Percentiles rank a stretch among this genome's conserved stretches.
These are phyloP conservation scores for Suillus americanus DNA, from an alignment of 768 basidiomycete genomes.

Conservation along the genomic window DNA sequence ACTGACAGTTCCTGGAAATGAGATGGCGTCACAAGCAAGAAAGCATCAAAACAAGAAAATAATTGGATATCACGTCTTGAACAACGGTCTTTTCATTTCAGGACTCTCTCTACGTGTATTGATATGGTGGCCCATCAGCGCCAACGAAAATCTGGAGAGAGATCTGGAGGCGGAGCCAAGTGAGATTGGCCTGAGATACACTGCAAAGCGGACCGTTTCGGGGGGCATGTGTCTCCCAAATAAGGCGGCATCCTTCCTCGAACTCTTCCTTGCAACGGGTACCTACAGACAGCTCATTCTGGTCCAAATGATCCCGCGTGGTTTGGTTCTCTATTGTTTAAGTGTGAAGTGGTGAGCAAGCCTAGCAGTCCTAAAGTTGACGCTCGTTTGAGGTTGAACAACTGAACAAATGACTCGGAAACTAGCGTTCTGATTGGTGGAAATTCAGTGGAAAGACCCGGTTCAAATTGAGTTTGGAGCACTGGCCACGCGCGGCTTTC, in stretches of 20 bases:
- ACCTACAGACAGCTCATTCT: not conserved
- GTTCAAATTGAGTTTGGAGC: not conserved
- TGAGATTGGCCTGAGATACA: constrained; percentile 5
- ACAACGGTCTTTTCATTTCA: constrained; percentile 12
- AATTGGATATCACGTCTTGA: constrained; percentile 4
- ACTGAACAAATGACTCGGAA: not conserved
- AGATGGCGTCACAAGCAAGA: not conserved
- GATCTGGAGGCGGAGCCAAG: constrained; percentile 2
- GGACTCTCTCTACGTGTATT: not conserved
- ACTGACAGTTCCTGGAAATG: constrained; percentile 2
- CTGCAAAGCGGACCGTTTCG: not conserved
- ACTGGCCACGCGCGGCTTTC: not conserved
- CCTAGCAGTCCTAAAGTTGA: not conserved
- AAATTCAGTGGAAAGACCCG: not conserved
- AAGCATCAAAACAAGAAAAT: not conserved
- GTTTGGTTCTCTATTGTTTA: not conserved
- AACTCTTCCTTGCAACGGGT: constrained; percentile 3
- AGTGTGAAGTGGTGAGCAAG: not conserved
- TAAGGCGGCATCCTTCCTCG: not conserved
- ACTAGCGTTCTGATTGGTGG: not conserved
- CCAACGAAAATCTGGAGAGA: not conserved
- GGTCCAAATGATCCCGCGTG: not conserved
- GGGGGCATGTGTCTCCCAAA: constrained; percentile 1
- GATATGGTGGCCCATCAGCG: not conserved
- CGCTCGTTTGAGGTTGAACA: not conserved